A percentile compares a stretch with the other conserved stretches of the same genome.
Conservation (phyloP, 139 green algal genomes). For the Mychonastes homosphaera region DNA sequence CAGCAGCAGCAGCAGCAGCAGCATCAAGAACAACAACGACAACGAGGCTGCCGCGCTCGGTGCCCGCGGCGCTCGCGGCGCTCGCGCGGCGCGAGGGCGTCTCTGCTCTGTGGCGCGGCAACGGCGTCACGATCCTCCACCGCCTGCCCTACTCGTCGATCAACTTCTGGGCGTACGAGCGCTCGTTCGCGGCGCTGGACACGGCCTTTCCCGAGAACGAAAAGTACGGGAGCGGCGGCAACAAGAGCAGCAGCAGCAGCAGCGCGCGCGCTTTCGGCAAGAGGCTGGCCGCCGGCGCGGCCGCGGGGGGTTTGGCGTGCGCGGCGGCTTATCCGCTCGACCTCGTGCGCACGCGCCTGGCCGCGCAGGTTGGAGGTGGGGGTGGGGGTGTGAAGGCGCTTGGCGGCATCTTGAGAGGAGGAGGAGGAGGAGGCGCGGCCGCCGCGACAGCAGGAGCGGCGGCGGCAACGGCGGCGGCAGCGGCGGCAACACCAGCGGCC, state of each 20-base stretch:
- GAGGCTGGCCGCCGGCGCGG: background rate
- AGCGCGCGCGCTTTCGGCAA: background rate
- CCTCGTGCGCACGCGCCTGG: slow-evolving; percentile 81
- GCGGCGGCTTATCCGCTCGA: slow-evolving; percentile 82
- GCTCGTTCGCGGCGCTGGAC: slow-evolving; percentile 18
- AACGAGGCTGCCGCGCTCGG: slow-evolving; percentile 7
- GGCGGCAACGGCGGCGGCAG: background rate
- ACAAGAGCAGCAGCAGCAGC: slow-evolving; percentile 1
- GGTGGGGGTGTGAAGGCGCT: background rate
- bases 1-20: background rate
- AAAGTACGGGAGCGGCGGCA: slow-evolving; percentile 1
- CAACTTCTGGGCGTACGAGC: slow-evolving; percentile 93
- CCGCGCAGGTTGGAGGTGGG: slow-evolving; percentile 38
- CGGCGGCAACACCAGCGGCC: background rate
- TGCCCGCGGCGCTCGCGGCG: background rate
- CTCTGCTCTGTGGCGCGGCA: slow-evolving; percentile 83
- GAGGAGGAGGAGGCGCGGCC: background rate
- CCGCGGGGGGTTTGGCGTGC: background rate
- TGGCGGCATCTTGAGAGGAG: background rate
- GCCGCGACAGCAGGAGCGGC: background rate
- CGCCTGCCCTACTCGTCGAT: slow-evolving; percentile 88
- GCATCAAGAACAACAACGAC: background rate
- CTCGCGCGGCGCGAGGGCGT: slow-evolving; percentile 65
- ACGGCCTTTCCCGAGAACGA: background rate
- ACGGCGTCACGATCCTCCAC: slow-evolving; percentile 83